phyloP scores from a whole-genome alignment of 306 rosid genomes.

The Lagenaria siceraria region DNA sequence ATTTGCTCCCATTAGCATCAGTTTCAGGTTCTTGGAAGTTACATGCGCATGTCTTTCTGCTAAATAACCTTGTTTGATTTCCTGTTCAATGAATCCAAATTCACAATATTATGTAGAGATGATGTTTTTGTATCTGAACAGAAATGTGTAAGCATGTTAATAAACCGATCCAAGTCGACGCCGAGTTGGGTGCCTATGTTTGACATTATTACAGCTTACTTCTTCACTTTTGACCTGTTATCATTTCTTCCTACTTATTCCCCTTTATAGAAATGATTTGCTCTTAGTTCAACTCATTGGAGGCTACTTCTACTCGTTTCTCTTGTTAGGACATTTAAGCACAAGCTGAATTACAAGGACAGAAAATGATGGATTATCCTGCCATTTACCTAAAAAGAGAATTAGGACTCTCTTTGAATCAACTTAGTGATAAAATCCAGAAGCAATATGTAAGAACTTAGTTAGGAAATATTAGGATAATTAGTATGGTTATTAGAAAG shows the following conservation, averaged over 20 bases:
- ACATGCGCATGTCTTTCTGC: constrained; percentile 23
- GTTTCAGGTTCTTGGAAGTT: constrained; percentile 20
- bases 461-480: too few species aligned
- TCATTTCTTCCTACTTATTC: neutral
- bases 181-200: neutral
- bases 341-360: neutral
- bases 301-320: neutral
- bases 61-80: constrained; percentile 24
- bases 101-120: neutral
- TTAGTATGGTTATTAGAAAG: too few species aligned
- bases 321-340: neutral
- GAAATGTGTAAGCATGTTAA: neutral
- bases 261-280: neutral
- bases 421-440: neutral
- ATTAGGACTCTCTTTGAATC: neutral
- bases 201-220: neutral
- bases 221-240: neutral
- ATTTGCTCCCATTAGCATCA: constrained; percentile 9
- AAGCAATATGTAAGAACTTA: too few species aligned
- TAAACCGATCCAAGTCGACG: neutral
- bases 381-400: too few species aligned
- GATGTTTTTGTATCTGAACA: neutral
- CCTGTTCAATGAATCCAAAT: constrained; percentile 7
- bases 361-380: too few species aligned
- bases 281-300: neutral